Evolutionary conservation across 2,329 filamentous ascomycete species (phyloP).

Genomic region (Ambrosiella beaveri): DNA sequence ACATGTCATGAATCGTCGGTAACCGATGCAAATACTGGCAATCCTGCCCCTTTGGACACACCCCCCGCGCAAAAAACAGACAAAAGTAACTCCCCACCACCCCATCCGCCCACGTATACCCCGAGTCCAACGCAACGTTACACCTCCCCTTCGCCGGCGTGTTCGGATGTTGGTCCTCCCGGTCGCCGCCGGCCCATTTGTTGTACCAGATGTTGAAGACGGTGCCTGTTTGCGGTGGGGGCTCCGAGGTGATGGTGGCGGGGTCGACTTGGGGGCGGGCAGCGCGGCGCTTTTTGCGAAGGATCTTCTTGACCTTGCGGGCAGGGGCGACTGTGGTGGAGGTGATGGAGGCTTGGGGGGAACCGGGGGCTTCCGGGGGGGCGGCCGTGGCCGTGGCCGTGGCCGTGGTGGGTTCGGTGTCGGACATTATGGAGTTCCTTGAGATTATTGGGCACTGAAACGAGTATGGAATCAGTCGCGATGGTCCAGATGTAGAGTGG

Average conservation of each 20-base stretch:
- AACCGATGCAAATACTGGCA: slow-evolving; percentile 88
- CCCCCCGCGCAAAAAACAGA: slow-evolving; percentile 70
- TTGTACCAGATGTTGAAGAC: slow-evolving; percentile 99
- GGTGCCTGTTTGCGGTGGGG: slow-evolving; percentile 80
- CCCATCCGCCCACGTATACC: slow-evolving; percentile 63
- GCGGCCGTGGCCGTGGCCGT: neutral
- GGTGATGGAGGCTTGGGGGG: slow-evolving; percentile 14
- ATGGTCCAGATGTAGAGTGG: no score
- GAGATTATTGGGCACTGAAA: neutral
- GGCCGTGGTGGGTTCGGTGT: neutral
- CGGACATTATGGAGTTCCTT: neutral
- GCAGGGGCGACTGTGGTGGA: slow-evolving; percentile 25
- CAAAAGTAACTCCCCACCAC: slow-evolving; percentile 78
- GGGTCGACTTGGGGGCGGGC: slow-evolving; percentile 84
- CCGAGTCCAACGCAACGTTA: slow-evolving; percentile 63
- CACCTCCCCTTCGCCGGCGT: slow-evolving; percentile 71
- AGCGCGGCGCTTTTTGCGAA: slow-evolving; percentile 79
- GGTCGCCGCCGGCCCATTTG: slow-evolving; percentile 92
- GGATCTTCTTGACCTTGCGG: slow-evolving; percentile 61
- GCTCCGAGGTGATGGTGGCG: slow-evolving; percentile 62
- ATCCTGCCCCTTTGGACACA: slow-evolving; percentile 72
- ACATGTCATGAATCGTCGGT: slow-evolving; percentile 72
- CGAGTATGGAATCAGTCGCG: no score
- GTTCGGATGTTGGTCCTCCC: slow-evolving; percentile 75
- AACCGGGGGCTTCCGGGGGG: slow-evolving; percentile 14